A percentile compares a stretch with the other conserved stretches of the same genome.
These are phyloP conservation scores for Ehretia macrophylla DNA, from an alignment of 257 asterid genomes.

Conservation along the genomic window DNA sequence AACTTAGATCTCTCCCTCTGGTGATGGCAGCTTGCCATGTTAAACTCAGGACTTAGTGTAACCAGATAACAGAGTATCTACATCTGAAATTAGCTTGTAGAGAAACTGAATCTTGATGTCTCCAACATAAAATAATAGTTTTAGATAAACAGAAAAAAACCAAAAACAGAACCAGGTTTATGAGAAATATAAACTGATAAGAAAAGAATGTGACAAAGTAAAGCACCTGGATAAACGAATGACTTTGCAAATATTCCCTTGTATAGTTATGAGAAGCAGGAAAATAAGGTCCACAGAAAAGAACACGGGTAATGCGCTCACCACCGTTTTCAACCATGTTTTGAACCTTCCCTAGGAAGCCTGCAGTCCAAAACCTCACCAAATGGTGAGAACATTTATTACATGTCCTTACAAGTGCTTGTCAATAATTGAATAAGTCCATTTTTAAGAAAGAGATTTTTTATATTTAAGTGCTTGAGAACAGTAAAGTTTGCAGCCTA, in stretches of 20 bases:
- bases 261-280: slow-evolving; percentile 81
- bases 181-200: background rate
- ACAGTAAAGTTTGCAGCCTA: too few species aligned
- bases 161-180: background rate
- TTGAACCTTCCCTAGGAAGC: slow-evolving; percentile 24
- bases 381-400: slow-evolving; percentile 6
- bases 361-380: slow-evolving; percentile 23
- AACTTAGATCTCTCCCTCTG: too few species aligned
- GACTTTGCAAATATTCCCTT: slow-evolving; percentile 57
- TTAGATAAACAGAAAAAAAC: background rate
- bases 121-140: background rate
- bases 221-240: slow-evolving; percentile 58
- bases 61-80: too few species aligned
- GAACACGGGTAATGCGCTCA: slow-evolving; percentile 48
- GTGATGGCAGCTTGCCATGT: too few species aligned
- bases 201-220: slow-evolving; percentile 10
- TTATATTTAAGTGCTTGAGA: background rate
- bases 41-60: too few species aligned
- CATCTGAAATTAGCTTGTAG: too few species aligned
- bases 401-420: background rate
- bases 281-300: slow-evolving; percentile 75
- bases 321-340: slow-evolving; percentile 27
- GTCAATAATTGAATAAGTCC: background rate
- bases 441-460: background rate
- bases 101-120: too few species aligned